These are phyloP conservation scores for Platanus orientalis DNA, from an alignment of 164 flowering plant species.

Conservation along the genomic window DNA sequence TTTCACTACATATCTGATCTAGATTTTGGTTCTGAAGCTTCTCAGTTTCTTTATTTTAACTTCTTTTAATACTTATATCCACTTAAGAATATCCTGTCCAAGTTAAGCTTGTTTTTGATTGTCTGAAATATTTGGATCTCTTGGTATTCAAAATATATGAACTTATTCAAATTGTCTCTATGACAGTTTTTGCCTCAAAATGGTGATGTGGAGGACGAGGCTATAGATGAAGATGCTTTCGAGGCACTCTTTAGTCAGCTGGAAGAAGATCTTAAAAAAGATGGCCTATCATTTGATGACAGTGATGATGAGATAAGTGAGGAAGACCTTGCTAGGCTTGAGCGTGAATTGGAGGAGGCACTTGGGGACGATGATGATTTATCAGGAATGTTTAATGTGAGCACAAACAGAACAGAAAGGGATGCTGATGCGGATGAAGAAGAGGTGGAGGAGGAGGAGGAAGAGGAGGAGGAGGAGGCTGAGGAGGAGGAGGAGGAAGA, in stretches of 20 bases:
- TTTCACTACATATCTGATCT: not conserved
- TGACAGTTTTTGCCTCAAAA: slow-evolving; percentile 18
- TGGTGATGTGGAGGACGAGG: slow-evolving; percentile 30
- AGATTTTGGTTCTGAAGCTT: not conserved
- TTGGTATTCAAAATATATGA: not conserved
- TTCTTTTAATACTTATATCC: not conserved
- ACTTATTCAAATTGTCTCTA: slow-evolving; percentile 1
- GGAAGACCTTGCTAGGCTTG: slow-evolving; percentile 75
- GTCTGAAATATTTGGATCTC: not conserved
- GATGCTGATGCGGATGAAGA: slow-evolving; percentile 16
- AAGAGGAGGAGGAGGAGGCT: slow-evolving; percentile 27
- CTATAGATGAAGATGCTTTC: slow-evolving; percentile 70
- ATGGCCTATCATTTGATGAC: slow-evolving; percentile 32
- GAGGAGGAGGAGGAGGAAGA: slow-evolving; percentile 59
- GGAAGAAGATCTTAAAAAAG: slow-evolving; percentile 84
- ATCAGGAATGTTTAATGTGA: slow-evolving; percentile 20
- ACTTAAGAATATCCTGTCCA: not conserved
- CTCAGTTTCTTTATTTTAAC: not conserved
- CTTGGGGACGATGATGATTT: slow-evolving; percentile 49
- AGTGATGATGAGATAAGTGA: slow-evolving; percentile 70
- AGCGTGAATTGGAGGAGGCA: slow-evolving; percentile 59
- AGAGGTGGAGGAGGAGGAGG: no score
- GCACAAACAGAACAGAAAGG: slow-evolving; percentile 10
- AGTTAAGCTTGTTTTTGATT: not conserved
- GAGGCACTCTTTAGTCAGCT: slow-evolving; percentile 73